Evolutionary conservation across 495 filamentous ascomycete species (phyloP), one percentile per base, ranked within the genome.

Genomic region (Entonaema liquescens): DNA sequence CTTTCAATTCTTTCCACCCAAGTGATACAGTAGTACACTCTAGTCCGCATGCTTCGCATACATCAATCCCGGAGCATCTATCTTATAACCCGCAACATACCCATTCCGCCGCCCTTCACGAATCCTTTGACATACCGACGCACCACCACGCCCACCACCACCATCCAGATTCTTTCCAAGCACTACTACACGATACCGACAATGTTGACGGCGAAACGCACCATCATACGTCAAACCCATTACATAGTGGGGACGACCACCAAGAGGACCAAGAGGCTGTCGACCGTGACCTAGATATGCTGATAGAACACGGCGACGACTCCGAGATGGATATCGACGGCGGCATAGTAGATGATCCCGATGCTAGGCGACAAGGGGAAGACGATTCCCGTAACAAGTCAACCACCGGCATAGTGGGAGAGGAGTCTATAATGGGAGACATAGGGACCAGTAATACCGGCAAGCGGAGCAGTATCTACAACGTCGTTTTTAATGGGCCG

Each of bases 241-340:
- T 29, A 12, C 62, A 75, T 21, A 47, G 65, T 26, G 66, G 70
- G 8, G 52, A 68, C 72, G 25, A 66, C 49, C 23, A 44, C 8
- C 40, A 65, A 23, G 71, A 74, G 15, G 81, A 80, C 17, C 69
- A 75, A 33, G 83, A 77, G 4, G 82, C 81, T 1, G 79, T 82
- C 36, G 78, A 86, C 61, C 77, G 77, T 35, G 84, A 86, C 68
- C 67, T 87, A 52, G 83, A 85, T 60, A 86, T 87, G 85, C 62
- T 87, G 28, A 84, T 87, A 59, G 83, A 84, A 40, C 74, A 56
- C 1, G 17, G 29, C 17, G 53, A 56, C 29, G 53, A 77, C 50
- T 75, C 77, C 15, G 68, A 72, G 26, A 77, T 75, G 70, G 72
- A 75, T 47, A 57, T 75, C 36, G 74, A 75, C 57, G 68, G 65